Percentiles rank a stretch among this genome's conserved stretches.
phyloP scores from a whole-genome alignment of 495 filamentous ascomycete species.

The Talaromyces adpressus region DNA sequence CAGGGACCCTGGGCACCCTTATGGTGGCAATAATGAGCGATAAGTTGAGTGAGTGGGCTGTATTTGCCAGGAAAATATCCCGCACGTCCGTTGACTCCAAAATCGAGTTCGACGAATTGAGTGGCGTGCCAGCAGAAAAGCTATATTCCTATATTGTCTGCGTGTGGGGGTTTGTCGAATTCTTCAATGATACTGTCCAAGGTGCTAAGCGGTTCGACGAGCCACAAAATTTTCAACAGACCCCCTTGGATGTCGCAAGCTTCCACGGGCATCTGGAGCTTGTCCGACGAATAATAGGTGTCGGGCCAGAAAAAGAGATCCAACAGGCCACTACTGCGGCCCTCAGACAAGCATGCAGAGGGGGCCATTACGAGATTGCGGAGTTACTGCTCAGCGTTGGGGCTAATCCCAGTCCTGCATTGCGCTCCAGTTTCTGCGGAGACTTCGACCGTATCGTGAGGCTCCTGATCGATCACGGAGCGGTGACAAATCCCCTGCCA shows the following conservation, averaged over 20 bases:
- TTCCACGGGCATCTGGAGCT: background rate
- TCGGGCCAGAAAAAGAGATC: background rate
- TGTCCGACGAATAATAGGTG: background rate
- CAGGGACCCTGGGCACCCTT: background rate
- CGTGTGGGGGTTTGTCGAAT: background rate
- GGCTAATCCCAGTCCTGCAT: conserved; percentile 10
- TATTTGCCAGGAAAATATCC: background rate
- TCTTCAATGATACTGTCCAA: background rate
- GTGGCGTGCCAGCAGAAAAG: background rate
- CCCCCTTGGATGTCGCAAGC: background rate
- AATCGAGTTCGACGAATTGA: background rate
- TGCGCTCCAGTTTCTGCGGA: background rate
- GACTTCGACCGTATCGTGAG: conserved; percentile 8
- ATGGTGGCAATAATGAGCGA: background rate
- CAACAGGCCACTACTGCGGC: conserved; percentile 4
- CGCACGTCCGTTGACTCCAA: background rate
- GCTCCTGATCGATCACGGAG: conserved; percentile 9
- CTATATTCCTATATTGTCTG: background rate
- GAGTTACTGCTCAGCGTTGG: conserved; percentile 9
- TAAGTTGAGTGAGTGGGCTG: background rate
- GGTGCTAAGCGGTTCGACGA: background rate
- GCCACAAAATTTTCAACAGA: background rate
- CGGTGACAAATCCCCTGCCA: conserved; percentile 8
- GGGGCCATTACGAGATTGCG: conserved; percentile 10
- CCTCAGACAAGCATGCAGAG: conserved; percentile 3